Conservation (phyloP, 257 asterid genomes). For the Asclepias syriaca region DNA sequence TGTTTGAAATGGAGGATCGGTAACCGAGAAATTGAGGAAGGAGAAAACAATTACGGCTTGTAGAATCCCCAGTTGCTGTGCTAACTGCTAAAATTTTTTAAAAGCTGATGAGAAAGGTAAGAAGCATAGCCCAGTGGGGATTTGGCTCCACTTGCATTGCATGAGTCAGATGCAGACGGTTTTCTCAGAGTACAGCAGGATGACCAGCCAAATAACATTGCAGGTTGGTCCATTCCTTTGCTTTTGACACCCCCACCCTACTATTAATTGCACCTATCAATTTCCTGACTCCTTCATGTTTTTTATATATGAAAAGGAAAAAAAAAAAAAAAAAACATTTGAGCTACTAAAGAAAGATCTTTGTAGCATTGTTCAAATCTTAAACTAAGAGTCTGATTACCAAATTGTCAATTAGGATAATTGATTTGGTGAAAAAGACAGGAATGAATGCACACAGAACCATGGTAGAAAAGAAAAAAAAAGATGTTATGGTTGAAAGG, state of each 20-base stretch:
- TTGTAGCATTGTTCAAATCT: too few relatives aligned
- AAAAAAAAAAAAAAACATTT: too few relatives aligned
- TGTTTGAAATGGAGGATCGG: background rate
- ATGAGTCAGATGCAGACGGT: background rate
- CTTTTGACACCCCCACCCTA: background rate
- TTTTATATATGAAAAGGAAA: background rate
- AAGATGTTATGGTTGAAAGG: background rate
- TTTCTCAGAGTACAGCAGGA: background rate
- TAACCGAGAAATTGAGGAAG: background rate
- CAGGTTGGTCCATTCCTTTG: constrained; percentile 7
- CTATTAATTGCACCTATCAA: constrained; percentile 1
- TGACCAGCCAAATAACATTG: background rate
- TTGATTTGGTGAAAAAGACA: too few relatives aligned
- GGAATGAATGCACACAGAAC: too few relatives aligned
- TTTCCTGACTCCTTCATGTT: background rate
- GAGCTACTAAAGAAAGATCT: too few relatives aligned
- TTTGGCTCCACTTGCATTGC: background rate
- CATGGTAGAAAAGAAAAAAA: too few relatives aligned
- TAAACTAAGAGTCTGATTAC: too few relatives aligned
- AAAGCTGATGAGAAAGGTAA: constrained; percentile 8
- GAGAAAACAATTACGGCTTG: background rate
- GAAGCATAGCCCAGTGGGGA: background rate
- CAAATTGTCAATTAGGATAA: too few relatives aligned
- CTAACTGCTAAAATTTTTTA: background rate
- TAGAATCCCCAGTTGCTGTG: background rate